These are phyloP conservation scores for Leccinellum albellum DNA, from an alignment of 768 basidiomycete species.

Conservation along the genomic window DNA sequence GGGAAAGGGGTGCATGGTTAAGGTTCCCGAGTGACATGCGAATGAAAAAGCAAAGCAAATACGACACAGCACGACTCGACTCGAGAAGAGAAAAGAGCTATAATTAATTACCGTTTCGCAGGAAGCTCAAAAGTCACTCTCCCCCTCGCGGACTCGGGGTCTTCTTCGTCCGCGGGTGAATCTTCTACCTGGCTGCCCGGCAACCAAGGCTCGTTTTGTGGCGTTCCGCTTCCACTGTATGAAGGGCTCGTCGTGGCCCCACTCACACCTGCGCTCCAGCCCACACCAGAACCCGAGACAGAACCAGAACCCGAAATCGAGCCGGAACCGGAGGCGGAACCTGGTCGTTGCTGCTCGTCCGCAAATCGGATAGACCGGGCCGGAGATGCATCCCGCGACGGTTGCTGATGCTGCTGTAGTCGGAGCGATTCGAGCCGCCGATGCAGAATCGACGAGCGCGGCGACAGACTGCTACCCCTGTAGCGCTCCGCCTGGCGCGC, in stretches of 20 bases:
- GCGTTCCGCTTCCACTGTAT: constrained; percentile 4
- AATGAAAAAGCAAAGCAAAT: background rate
- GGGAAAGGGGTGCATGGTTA: background rate
- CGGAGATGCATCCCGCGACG: constrained; percentile 41
- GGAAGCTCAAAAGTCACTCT: constrained; percentile 20
- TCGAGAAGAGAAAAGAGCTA: background rate
- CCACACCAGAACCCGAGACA: background rate
- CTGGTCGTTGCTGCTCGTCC: constrained; percentile 29
- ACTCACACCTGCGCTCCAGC: background rate
- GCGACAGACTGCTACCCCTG: constrained; percentile 10
- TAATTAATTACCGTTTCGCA: constrained; percentile 4
- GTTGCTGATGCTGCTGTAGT: background rate
- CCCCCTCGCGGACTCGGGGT: constrained; percentile 12
- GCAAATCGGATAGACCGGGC: constrained; percentile 47
- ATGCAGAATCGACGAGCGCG: constrained; percentile 24
- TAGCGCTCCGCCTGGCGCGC: constrained; percentile 3
- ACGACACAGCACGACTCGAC: background rate
- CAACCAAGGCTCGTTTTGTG: constrained; percentile 21
- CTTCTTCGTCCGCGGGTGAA: constrained; percentile 8
- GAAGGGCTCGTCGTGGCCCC: constrained; percentile 14
- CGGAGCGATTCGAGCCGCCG: constrained; percentile 30
- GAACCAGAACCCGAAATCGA: background rate
- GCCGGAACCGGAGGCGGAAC: background rate
- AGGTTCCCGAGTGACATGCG: background rate
- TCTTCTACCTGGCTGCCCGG: constrained; percentile 7